Evolutionary conservation across 208 protist genomes (phyloP), one percentile per base, ranked within the genome.

Genomic region (Wallacemonas rigidus): DNA sequence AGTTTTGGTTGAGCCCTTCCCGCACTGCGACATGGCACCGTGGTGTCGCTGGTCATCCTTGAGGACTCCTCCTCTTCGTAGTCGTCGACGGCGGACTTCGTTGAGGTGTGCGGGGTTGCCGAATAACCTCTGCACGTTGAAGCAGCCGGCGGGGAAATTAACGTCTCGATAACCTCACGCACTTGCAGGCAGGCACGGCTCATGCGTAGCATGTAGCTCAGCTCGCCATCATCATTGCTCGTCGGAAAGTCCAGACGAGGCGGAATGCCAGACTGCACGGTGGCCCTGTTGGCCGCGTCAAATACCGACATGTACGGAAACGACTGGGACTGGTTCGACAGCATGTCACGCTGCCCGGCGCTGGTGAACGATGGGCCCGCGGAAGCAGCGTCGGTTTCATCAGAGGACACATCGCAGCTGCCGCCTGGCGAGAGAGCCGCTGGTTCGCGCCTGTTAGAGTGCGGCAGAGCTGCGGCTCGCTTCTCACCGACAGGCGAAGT

Each of bases 241-340:
- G 80, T 89, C 11, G 89, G 80, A 67, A 94, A 96, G 80, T 93
- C 78, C 44, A 96, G 80, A 0, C 92, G 83, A 1, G 91, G 91
- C 15, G 88, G 82, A 57, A 93, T 69, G 0, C 75, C 81, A 6
- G 71, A 17, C 3, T 56, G 67, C 38, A 69, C 71, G 26, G 56
- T 8, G 50, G 12, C 76, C 26, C 17, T 51, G n/a, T 45, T 65
- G 40, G 60, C 17, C 5, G 40, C 41, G n/a, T 65, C 60, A 50
- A 65, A 65, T 4, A 65, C 60, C 4, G 60, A 65, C 60, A 65
- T 65, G 60, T 65, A 65, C 43, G 60, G 60, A 41, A 65, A 65
- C 15, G 64, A 58, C 50, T 69, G 64, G 48, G 64, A 69, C 64
- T 69, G 50, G 40, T 69, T 69, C 64, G 64, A 53, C 11, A 48